A percentile compares a stretch with the other conserved stretches of the same genome.
Evolutionary conservation across 164 flowering plant genomes (phyloP).

Genomic region (Umbellularia californica): DNA sequence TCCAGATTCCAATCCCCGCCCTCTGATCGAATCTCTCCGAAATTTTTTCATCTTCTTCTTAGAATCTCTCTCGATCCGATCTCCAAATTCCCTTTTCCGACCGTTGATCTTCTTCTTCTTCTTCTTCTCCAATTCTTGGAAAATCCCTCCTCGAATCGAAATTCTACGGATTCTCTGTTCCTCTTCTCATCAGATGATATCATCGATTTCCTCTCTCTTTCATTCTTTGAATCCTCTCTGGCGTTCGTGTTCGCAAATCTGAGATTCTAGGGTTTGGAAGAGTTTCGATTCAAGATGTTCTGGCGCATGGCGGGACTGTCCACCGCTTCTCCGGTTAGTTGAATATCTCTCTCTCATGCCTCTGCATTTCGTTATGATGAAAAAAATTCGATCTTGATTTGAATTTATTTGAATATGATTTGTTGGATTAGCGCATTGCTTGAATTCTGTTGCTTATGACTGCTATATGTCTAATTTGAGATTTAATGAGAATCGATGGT

Average conservation of each 20-base stretch:
- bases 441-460: too few species aligned
- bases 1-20: not conserved
- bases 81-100: not conserved
- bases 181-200: not conserved
- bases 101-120: too few species aligned
- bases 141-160: not conserved
- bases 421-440: too few species aligned
- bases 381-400: too few species aligned
- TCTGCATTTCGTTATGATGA: not conserved
- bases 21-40: not conserved
- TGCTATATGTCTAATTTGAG: too few species aligned
- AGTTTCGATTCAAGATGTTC: constrained; percentile 51
- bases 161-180: not conserved
- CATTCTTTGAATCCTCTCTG: not conserved
- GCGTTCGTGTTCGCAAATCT: constrained; percentile 19
- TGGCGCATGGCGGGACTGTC: constrained; percentile 97
- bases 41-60: not conserved
- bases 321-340: constrained; percentile 81
- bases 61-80: not conserved
- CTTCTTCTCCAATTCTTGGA: too few species aligned
- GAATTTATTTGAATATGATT: too few species aligned
- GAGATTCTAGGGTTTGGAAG: constrained; percentile 9
- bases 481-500: too few species aligned
- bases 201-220: constrained; percentile 2
- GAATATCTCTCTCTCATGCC: constrained; percentile 8